Conservation (phyloP, 495 filamentous ascomycete species). For the Parathielavia hyrcaniae region DNA sequence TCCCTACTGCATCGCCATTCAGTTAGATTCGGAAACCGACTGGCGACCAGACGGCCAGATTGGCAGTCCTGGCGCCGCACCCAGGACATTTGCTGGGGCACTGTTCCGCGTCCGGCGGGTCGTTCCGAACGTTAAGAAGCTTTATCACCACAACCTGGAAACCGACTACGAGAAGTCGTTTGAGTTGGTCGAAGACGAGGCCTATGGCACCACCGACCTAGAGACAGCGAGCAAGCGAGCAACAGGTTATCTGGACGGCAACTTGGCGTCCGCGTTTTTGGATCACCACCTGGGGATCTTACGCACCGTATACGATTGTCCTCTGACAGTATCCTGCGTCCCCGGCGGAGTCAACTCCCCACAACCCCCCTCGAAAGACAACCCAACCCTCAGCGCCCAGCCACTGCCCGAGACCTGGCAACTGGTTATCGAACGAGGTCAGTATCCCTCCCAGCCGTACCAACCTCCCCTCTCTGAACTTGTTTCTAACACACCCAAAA, state of each 20-base stretch:
- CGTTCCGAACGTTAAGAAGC: constrained; percentile 19
- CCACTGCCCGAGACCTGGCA: constrained; percentile 23
- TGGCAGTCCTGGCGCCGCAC: neutral
- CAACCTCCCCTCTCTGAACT: too few species aligned
- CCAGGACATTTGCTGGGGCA: constrained; percentile 14
- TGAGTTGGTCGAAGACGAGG: constrained; percentile 18
- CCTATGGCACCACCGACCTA: neutral
- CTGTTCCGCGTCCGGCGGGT: constrained; percentile 21
- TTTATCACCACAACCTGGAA: constrained; percentile 19
- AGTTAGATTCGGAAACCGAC: constrained; percentile 13
- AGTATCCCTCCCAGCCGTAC: neutral
- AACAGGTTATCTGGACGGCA: constrained; percentile 8
- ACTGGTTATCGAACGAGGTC: constrained; percentile 21
- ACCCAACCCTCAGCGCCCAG: constrained; percentile 5
- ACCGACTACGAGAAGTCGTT: constrained; percentile 20
- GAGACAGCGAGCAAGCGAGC: constrained; percentile 13
- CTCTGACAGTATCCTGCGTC: constrained; percentile 12
- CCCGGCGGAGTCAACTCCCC: neutral
- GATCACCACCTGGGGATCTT: neutral
- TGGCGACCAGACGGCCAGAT: constrained; percentile 1
- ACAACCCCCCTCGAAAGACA: neutral
- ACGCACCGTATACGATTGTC: constrained; percentile 23
- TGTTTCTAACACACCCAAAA: neutral
- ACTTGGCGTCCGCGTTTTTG: constrained; percentile 14
- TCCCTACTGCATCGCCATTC: constrained; percentile 21